Evolutionary conservation across 306 rosid species (phyloP), one percentile per base, ranked within the genome.

Genomic region (Cicer yamashitae): DNA sequence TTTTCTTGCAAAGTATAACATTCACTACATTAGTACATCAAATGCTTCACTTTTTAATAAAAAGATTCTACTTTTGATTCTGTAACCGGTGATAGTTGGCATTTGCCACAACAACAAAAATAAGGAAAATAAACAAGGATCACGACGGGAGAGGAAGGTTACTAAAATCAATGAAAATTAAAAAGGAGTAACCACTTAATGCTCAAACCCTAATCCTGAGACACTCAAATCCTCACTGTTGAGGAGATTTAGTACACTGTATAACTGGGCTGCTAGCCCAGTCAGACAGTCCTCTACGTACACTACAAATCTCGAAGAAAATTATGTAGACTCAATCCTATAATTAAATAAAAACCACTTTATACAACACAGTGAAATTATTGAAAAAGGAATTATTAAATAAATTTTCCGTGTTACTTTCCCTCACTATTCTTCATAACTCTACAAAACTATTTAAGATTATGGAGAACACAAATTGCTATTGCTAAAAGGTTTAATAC

Each of bases 161-260:
- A 59, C 66, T 20, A 18, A 18, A 54, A 59, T 73, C 77, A 45
- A 25, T n/a, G 68, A 60, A 7, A 46, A 74, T 47, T 61, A 30
- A 34, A 18, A 51, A 54, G 38, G 37, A 15, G 40, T 20, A 40
- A 38, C 40, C 10, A 65, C 37, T 30, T 50, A 47, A 66, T 22
- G 44, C 34, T 47, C 57, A 22, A 68, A 13, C 15, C 11, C 22
- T 50, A 17, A 44, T 15, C 14, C 64, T 11, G 63, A 17, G 51
- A 61, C 50, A 45, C 78, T 30, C 3, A 47, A 47, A 54, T 17
- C 40, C 52, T 41, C 8, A 22, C 25, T 40, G 17, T 20, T 7
- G 43, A 72, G 18, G 51, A 70, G 38, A 70, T 70, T 52, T 14
- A 52, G 48, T 39, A 9, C 37, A 52, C 62, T 3, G 7, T 12